Percentiles rank a stretch among this genome's conserved stretches.
Conservation (phyloP, 192 early-diverging fungal genomes). For the Lobulomyces angularis region DNA sequence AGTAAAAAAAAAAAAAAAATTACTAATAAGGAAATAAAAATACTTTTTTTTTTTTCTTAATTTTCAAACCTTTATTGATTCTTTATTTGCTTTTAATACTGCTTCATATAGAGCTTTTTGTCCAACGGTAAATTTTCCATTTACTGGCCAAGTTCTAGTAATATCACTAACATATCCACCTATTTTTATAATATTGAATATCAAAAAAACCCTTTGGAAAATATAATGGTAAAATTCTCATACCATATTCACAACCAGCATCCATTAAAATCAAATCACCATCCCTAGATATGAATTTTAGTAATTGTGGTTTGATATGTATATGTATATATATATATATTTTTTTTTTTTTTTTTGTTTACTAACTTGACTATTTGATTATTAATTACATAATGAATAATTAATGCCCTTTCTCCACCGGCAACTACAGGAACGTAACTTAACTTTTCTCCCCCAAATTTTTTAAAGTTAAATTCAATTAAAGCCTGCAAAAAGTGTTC, state of each 20-base stretch:
- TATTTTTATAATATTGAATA: constrained; percentile 4
- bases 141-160: constrained; percentile 87
- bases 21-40: no score
- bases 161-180: constrained; percentile 82
- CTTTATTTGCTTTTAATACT: constrained; percentile 72
- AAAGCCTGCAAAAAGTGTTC: constrained; percentile 68
- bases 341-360: not conserved
- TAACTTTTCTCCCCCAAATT: constrained; percentile 47
- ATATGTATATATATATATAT: no score
- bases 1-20: no score
- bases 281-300: constrained; percentile 28
- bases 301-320: no score
- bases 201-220: not conserved
- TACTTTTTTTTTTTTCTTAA: no score
- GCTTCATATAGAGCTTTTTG: constrained; percentile 77
- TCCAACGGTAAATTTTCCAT: constrained; percentile 64
- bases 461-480: constrained; percentile 59
- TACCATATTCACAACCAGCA: constrained; percentile 50
- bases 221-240: not conserved
- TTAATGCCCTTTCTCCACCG: constrained; percentile 75
- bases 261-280: constrained; percentile 83
- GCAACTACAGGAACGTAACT: constrained; percentile 97
- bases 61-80: constrained; percentile 59
- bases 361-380: constrained; percentile 40
- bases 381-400: constrained; percentile 93